Conservation (phyloP, 495 filamentous ascomycete species). For the Penicillium diatomitis region DNA sequence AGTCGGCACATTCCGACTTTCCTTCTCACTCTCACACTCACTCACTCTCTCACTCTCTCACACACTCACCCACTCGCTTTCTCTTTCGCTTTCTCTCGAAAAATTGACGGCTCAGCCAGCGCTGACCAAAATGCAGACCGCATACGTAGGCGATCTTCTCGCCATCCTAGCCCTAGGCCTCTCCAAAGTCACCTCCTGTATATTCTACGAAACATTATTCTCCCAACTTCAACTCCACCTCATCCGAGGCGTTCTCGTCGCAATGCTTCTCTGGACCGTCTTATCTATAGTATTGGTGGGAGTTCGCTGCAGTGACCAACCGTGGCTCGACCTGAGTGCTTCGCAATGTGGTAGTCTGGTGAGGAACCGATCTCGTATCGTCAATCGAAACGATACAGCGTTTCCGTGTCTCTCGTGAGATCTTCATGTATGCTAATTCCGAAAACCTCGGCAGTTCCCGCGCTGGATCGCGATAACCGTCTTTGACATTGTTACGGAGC, state of each 20-base stretch:
- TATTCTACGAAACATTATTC: slow-evolving; percentile 10
- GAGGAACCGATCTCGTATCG: neutral
- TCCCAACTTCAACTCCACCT: slow-evolving; percentile 2
- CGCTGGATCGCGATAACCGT: slow-evolving; percentile 20
- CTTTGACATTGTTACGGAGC: slow-evolving; percentile 17
- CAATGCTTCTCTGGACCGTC: slow-evolving; percentile 7
- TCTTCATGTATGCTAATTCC: no score
- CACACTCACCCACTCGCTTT: no score
- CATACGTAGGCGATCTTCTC: slow-evolving; percentile 14
- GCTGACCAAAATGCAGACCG: slow-evolving; percentile 1
- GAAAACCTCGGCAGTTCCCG: slow-evolving; percentile 6
- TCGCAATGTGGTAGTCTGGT: slow-evolving; percentile 11
- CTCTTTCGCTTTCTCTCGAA: no score
- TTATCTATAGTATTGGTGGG: slow-evolving; percentile 8
- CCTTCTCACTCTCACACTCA: no score
- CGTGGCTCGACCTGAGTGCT: slow-evolving; percentile 7
- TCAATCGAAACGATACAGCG: no score
- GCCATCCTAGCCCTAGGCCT: slow-evolving; percentile 10
- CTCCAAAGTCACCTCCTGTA: slow-evolving; percentile 10
- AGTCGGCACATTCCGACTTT: neutral
- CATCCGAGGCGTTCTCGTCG: slow-evolving; percentile 4
- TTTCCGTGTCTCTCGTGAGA: no score
- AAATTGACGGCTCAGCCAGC: no score
- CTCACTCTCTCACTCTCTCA: no score
- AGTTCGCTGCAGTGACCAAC: slow-evolving; percentile 3